Conservation (phyloP, 2,329 filamentous ascomycete genomes). For the Cladosporium austrohemisphaericum region DNA sequence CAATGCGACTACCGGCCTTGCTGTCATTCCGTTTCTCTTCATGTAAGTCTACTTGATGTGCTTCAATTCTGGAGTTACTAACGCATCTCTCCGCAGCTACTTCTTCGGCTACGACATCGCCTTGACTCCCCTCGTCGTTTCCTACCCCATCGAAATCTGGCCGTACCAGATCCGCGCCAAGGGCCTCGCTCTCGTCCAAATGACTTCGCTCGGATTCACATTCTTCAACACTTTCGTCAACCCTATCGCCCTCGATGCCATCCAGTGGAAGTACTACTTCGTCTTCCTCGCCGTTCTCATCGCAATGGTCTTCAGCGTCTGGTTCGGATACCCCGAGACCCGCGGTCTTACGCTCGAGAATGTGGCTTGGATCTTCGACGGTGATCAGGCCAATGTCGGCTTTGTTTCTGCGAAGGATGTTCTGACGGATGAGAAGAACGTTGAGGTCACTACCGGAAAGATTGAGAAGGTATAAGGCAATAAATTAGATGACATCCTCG, state of each 20-base stretch:
- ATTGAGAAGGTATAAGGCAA: neutral
- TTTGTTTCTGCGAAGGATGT: constrained; percentile 1
- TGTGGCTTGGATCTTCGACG: constrained; percentile 43
- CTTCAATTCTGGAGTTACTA: neutral
- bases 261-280: constrained; percentile 32
- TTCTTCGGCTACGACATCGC: constrained; percentile 22
- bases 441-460: neutral
- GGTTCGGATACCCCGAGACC: constrained; percentile 51
- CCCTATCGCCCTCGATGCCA: constrained; percentile 27
- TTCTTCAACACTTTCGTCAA: constrained; percentile 40
- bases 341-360: constrained; percentile 37
- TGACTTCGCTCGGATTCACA: constrained; percentile 41
- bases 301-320: constrained; percentile 39
- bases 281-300: constrained; percentile 40
- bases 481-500: too few species aligned
- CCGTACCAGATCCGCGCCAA: constrained; percentile 46
- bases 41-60: neutral
- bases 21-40: constrained; percentile 7
- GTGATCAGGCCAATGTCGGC: constrained; percentile 9
- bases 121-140: constrained; percentile 31
- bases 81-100: neutral
- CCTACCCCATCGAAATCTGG: constrained; percentile 41
- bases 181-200: constrained; percentile 28
- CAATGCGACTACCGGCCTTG: neutral
- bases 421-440: neutral